Conservation (phyloP, 257 asterid genomes). For the Scutellaria barbata region DNA sequence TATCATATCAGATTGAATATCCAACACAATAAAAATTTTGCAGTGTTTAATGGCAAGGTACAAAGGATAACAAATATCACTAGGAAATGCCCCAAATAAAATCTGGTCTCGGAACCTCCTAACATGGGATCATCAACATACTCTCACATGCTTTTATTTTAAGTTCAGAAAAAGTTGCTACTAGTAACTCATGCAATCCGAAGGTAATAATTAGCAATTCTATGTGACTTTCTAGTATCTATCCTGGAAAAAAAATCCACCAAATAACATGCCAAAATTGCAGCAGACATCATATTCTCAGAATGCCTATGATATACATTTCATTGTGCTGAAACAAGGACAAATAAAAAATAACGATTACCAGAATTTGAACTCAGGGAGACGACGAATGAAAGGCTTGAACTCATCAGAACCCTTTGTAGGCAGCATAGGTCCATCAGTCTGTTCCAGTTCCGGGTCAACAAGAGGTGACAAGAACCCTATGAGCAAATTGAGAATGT, state of each 20-base stretch:
- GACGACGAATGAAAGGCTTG: slow-evolving; percentile 97
- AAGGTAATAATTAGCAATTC: background rate
- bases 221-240: background rate
- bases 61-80: background rate
- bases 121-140: slow-evolving; percentile 13
- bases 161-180: background rate
- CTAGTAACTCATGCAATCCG: slow-evolving; percentile 14
- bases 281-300: slow-evolving; percentile 16
- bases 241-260: background rate
- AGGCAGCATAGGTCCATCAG: slow-evolving; percentile 84
- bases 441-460: slow-evolving; percentile 81
- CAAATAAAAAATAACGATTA: slow-evolving; percentile 35
- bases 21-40: background rate
- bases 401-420: slow-evolving; percentile 97
- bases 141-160: background rate
- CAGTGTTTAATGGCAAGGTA: background rate
- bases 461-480: slow-evolving; percentile 98
- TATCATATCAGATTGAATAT: slow-evolving; percentile 1
- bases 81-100: background rate
- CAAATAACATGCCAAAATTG: slow-evolving; percentile 12
- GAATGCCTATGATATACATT: background rate
- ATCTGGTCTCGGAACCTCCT: background rate
- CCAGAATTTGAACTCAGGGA: slow-evolving; percentile 98
- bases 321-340: slow-evolving; percentile 27
- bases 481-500: slow-evolving; percentile 82